Percentiles rank a stretch among this genome's conserved stretches.
Conservation (phyloP, 2,329 filamentous ascomycete genomes). For the Fusarium setosum region DNA sequence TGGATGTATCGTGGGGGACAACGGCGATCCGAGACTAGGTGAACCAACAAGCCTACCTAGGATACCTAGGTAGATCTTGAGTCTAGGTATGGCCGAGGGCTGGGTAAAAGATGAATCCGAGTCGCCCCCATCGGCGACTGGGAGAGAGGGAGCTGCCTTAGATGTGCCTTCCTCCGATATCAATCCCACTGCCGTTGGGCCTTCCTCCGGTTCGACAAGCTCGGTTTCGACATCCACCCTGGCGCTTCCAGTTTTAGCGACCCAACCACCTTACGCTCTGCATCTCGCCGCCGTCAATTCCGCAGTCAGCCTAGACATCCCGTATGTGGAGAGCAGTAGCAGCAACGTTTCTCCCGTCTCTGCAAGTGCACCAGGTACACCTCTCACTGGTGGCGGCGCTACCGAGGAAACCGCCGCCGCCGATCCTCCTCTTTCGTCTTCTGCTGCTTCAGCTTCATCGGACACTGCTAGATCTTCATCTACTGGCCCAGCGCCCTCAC, state of each 20-base stretch:
- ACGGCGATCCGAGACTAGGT: constrained; percentile 20
- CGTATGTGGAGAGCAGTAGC: constrained; percentile 31
- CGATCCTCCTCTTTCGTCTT: constrained; percentile 11
- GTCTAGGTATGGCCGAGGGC: constrained; percentile 33
- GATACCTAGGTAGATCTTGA: not conserved
- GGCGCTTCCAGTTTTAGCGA: constrained; percentile 10
- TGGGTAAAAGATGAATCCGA: constrained; percentile 37
- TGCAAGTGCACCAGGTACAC: constrained; percentile 29
- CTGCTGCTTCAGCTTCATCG: constrained; percentile 13
- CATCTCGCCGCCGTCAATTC: constrained; percentile 1
- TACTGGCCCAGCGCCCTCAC: constrained; percentile 1
- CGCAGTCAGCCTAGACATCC: constrained; percentile 19
- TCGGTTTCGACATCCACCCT: constrained; percentile 14
- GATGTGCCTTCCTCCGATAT: constrained; percentile 21
- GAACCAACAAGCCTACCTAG: constrained; percentile 13
- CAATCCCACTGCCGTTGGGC: constrained; percentile 2
- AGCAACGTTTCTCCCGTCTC: constrained; percentile 33
- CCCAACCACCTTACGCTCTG: constrained; percentile 16
- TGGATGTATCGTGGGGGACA: constrained; percentile 25
- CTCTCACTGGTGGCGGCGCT: constrained; percentile 10
- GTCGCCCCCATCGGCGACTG: constrained; percentile 32
- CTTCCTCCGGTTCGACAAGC: constrained; percentile 17
- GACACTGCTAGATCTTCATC: constrained; percentile 5
- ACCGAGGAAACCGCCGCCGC: constrained; percentile 1
- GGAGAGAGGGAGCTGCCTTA: constrained; percentile 12